phyloP scores from a whole-genome alignment of 768 basidiomycete genomes.

The Trametes sanguinea region DNA sequence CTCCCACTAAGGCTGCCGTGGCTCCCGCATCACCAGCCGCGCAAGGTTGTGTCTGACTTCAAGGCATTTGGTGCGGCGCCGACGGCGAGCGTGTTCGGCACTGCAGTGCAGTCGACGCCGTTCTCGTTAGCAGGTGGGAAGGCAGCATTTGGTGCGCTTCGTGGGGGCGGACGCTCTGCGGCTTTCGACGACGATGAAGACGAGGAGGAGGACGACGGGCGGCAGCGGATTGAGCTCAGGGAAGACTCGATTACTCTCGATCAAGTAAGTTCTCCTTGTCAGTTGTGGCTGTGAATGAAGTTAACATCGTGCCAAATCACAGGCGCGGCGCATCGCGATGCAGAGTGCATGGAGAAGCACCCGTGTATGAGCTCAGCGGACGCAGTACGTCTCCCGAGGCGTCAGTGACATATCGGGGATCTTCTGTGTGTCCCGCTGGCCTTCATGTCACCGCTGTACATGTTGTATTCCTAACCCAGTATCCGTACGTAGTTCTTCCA shows the following conservation, averaged over 20 bases:
- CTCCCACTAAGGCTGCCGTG: conserved; percentile 25
- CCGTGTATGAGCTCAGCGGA: conserved; percentile 43
- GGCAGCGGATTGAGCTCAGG: conserved; percentile 73
- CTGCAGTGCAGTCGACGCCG: conserved; percentile 78
- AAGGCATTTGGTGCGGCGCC: conserved; percentile 80
- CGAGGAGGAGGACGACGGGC: conserved; percentile 54
- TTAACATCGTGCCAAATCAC: conserved; percentile 1
- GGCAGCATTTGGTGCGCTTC: conserved; percentile 83
- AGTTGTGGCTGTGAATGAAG: background rate
- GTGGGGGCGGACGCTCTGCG: conserved; percentile 40
- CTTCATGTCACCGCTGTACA: background rate
- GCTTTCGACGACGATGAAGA: conserved; percentile 71
- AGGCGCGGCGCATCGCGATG: conserved; percentile 85
- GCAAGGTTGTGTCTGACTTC: conserved; percentile 88
- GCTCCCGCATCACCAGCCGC: conserved; percentile 65
- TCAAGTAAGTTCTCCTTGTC: conserved; percentile 59
- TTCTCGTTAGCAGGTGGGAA: conserved; percentile 78
- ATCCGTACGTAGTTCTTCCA: conserved; percentile 3
- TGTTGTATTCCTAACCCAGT: conserved; percentile 9
- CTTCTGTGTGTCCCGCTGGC: background rate
- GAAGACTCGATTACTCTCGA: conserved; percentile 91
- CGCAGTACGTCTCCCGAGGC: background rate
- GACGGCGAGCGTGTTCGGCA: conserved; percentile 78
- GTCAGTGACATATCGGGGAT: background rate
- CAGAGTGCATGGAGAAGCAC: conserved; percentile 87